These are phyloP conservation scores for Penicillium sp. DNA, from an alignment of 2,329 filamentous ascomycete genomes.

Conservation along the genomic window DNA sequence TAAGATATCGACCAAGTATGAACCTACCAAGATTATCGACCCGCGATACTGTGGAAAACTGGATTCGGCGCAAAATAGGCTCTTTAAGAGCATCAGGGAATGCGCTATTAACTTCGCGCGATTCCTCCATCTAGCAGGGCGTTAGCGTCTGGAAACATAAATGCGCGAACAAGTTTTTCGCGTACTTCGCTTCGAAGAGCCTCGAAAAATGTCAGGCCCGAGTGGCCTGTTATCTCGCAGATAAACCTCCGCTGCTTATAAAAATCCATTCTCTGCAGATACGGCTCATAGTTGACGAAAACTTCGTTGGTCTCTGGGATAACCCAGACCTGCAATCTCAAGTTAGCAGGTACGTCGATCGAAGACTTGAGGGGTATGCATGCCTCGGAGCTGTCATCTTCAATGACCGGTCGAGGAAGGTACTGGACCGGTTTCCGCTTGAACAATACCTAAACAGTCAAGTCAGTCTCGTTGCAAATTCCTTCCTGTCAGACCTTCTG, in stretches of 20 bases:
- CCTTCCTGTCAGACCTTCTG: no score
- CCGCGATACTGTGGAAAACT: slow-evolving; percentile 79
- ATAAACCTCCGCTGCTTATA: slow-evolving; percentile 91
- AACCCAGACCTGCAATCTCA: slow-evolving; percentile 90
- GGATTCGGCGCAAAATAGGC: slow-evolving; percentile 79
- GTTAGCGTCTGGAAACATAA: slow-evolving; percentile 9
- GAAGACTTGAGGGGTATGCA: slow-evolving; percentile 29
- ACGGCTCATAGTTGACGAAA: slow-evolving; percentile 80
- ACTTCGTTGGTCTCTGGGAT: slow-evolving; percentile 85
- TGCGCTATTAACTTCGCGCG: slow-evolving; percentile 77
- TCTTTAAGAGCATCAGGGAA: slow-evolving; percentile 88
- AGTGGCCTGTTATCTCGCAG: slow-evolving; percentile 90
- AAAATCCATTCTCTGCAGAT: slow-evolving; percentile 78
- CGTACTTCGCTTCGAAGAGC: slow-evolving; percentile 82
- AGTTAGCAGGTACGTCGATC: no score
- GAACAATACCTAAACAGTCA: slow-evolving; percentile 70
- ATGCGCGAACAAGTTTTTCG: slow-evolving; percentile 14
- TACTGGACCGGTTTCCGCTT: slow-evolving; percentile 92
- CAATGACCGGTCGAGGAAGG: slow-evolving; percentile 59
- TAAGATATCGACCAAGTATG: slow-evolving; percentile 4
- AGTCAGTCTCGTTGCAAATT: no score
- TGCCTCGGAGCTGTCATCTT: slow-evolving; percentile 79
- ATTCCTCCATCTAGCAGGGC: slow-evolving; percentile 57
- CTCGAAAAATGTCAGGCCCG: slow-evolving; percentile 82
- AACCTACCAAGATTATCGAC: slow-evolving; percentile 72